Percentiles rank a stretch among this genome's conserved stretches.
Evolutionary conservation across 129 eudicot species (phyloP).

Genomic region (Apium graveolens): DNA sequence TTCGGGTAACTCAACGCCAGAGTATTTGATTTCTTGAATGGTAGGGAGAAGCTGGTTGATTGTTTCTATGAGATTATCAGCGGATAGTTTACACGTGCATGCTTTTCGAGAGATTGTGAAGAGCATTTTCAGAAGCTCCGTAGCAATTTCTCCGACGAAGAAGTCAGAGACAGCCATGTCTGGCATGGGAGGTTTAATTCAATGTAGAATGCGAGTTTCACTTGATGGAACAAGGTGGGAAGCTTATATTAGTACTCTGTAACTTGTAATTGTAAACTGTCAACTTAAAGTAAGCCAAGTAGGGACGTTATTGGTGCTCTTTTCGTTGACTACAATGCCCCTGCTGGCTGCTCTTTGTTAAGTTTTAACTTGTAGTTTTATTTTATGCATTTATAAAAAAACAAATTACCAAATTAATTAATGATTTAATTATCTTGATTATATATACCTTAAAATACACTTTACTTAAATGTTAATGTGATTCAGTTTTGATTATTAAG

Average conservation of each 20-base stretch:
- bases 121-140: slow-evolving; percentile 73
- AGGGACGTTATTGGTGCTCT: background rate
- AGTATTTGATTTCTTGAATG: slow-evolving; percentile 71
- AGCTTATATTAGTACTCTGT: background rate
- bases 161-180: slow-evolving; percentile 65
- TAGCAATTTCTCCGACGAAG: slow-evolving; percentile 87
- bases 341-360: background rate
- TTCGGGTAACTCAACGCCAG: slow-evolving; percentile 66
- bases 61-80: slow-evolving; percentile 48
- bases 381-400: too few relatives aligned
- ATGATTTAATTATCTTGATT: too few relatives aligned
- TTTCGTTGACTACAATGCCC: background rate
- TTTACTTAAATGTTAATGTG: too few relatives aligned
- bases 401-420: too few relatives aligned
- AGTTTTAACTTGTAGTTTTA: background rate
- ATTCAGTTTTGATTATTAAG: too few relatives aligned
- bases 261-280: too few relatives aligned
- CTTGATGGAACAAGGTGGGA: background rate
- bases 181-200: background rate
- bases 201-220: background rate
- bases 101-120: slow-evolving; percentile 47
- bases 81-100: slow-evolving; percentile 45
- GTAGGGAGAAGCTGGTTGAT: slow-evolving; percentile 61
- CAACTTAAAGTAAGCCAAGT: background rate
- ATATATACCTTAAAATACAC: too few relatives aligned